Percentiles rank a stretch among this genome's conserved stretches.
These are phyloP conservation scores for Pichia paraexigua DNA, from an alignment of 805 yeast genomes.

Conservation along the genomic window DNA sequence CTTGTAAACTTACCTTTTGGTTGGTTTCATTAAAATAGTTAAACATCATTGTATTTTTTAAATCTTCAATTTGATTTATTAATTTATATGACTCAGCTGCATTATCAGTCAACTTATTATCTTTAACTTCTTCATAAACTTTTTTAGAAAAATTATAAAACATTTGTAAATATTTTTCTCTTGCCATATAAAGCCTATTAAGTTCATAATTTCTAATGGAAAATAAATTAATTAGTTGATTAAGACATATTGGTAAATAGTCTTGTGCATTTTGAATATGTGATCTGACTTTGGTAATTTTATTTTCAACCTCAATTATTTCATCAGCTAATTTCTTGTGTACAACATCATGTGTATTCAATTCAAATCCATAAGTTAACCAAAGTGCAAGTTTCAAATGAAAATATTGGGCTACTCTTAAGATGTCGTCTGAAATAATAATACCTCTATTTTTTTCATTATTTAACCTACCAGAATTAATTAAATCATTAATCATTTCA, in stretches of 20 bases:
- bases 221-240: slow-evolving; percentile 20
- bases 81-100: neutral
- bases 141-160: slow-evolving; percentile 27
- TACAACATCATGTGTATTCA: slow-evolving; percentile 35
- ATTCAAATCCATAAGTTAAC: slow-evolving; percentile 44
- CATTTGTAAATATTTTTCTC: slow-evolving; percentile 42
- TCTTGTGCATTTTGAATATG: slow-evolving; percentile 50
- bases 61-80: neutral
- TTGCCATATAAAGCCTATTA: slow-evolving; percentile 30
- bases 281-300: slow-evolving; percentile 49
- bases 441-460: neutral
- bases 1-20: slow-evolving; percentile 7
- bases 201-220: slow-evolving; percentile 13
- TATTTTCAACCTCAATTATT: slow-evolving; percentile 47
- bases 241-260: slow-evolving; percentile 37
- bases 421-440: slow-evolving; percentile 13
- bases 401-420: slow-evolving; percentile 38
- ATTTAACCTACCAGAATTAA: slow-evolving; percentile 9
- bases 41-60: slow-evolving; percentile 21
- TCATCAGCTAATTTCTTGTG: slow-evolving; percentile 40
- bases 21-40: slow-evolving; percentile 17
- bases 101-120: neutral
- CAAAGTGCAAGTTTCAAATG: slow-evolving; percentile 42
- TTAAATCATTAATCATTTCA: slow-evolving; percentile 14
- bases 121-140: neutral